Evolutionary conservation across 1,284 basidiomycete genomes (phyloP), one percentile per base, ranked within the genome.

Genomic region (Ceratobasidium sp.): DNA sequence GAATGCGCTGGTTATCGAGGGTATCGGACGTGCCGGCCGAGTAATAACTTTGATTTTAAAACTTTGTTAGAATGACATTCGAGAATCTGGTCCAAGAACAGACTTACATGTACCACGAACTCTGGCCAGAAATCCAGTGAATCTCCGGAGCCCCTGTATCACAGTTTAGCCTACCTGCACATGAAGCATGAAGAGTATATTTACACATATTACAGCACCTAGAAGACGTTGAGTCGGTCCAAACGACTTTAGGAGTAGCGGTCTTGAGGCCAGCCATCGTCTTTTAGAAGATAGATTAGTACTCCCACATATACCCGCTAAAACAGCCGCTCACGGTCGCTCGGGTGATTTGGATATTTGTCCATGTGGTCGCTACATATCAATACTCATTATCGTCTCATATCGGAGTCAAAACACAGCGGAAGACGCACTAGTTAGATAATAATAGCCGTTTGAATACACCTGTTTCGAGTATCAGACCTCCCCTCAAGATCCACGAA

Each of bases 151-250:
- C 78, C 78, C 78, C 78, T 79, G 28, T n/a, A n/a, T n/a, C n/a
- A n/a, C n/a, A n/a, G n/a, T n/a, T n/a, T n/a, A n/a, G n/a, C n/a
- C n/a, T n/a, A n/a, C n/a, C n/a, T n/a, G n/a, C n/a, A 18, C 9
- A 39, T 40, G 28, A 15, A 63, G 60, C 20, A 7, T 63, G 4
- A 60, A 7, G 6, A 39, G 6, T 42, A 1, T 20, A 64, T n/a
- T 82, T 83, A 4, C 86, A 86, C 7, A 87, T 63, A 72, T 86
- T 86, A 81, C 86, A 86, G 80, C 86, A 86, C 70, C 86, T 81
- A 58, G 83, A 83, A 33, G 86, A 80, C 28, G 84, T 86, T 61
- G 79, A 82, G 77, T 85, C 85, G 2, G 83, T 83, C 84, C 85
- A 87, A 28, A 86, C 81, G 3, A 84, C 82, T 69, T 85, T 86